Conservation (phyloP, 2,329 filamentous ascomycete genomes). For the Penicillium nordicum region DNA sequence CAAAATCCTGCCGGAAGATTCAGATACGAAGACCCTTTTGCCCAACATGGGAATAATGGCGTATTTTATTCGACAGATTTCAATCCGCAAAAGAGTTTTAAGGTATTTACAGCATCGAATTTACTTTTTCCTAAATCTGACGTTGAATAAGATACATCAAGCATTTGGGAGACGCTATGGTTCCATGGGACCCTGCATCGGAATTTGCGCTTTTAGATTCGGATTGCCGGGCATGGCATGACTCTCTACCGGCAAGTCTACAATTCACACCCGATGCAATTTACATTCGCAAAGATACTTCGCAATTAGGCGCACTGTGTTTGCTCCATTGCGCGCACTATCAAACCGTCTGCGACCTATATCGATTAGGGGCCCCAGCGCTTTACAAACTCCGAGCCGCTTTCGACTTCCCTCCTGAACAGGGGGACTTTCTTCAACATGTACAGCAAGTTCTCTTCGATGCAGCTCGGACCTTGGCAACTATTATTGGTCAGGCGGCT, state of each 20-base stretch:
- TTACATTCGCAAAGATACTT: constrained; percentile 21
- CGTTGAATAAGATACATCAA: constrained; percentile 17
- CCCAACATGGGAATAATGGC: constrained; percentile 25
- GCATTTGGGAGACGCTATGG: constrained; percentile 22
- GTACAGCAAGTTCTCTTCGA: constrained; percentile 25
- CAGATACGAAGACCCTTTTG: constrained; percentile 8
- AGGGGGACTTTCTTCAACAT: constrained; percentile 15
- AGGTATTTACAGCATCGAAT: constrained; percentile 1
- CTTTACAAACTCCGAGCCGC: constrained; percentile 23
- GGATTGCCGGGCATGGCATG: constrained; percentile 22
- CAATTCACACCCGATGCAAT: constrained; percentile 20
- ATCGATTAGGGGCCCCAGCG: constrained; percentile 20
- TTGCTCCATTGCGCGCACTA: constrained; percentile 21
- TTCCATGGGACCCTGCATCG: constrained; percentile 18
- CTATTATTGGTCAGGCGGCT: constrained; percentile 36
- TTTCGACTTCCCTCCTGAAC: constrained; percentile 23
- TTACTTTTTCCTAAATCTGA: background rate
- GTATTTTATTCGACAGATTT: constrained; percentile 21
- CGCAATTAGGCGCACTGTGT: constrained; percentile 22
- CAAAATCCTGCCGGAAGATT: constrained; percentile 12
- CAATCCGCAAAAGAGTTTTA: constrained; percentile 20
- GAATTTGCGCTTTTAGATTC: constrained; percentile 19
- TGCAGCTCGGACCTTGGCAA: constrained; percentile 23
- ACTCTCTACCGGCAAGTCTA: constrained; percentile 19
- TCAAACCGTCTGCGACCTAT: constrained; percentile 22